Base-by-base conservation (phyloP, 2,329 filamentous ascomycete genomes). In the Erysiphe neolycopersici region DNA sequence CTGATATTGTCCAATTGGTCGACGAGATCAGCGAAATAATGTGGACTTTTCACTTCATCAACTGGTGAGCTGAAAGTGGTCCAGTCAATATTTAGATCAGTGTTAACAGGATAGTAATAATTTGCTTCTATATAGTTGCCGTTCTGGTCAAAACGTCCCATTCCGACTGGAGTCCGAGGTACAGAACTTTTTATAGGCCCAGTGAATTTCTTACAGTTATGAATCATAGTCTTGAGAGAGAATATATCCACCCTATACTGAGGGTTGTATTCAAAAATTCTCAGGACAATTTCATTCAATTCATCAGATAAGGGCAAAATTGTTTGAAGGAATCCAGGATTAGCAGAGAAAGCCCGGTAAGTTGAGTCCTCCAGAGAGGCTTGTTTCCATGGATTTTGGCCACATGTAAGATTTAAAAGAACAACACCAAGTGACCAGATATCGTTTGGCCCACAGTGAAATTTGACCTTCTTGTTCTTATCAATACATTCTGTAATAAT, bases 381-480 rank as follows among this genome's bases (percentile, higher is more conserved):
- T 59, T 89, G 79, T 65, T 95, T 95, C 89, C 89, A 98, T 47
- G 89, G 89, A 62, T 98, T 98, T 59, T 89, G 83, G 57, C 89
- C 89, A 63, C 89, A 98, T 43, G 84, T 92, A 52, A 98, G 68
- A 65, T 98, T 98, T 54, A 98, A 84, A 47, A 98, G 69, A 58
- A 98, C 93, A 43, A 98, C 87, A 52, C 89, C 89, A n/a, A 98
- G 71, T 56, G 81, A 87, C 89, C 89, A 98, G 53, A 95, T 76
- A 61, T 98, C 89, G 64, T 95, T 98, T 46, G 87, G 81, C 43
- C 82, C 84, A 51, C 85, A 93, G 51, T 76, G 76, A 61, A 98
- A 98, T 60, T 72, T 87, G 29, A 79, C 60, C 67, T 72, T 69
- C 71, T 74, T 55, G 45, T 76, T 69, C 54, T 83, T 81, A 61